Conservation (phyloP, 345 rosid species). For the Laguncularia racemosa region DNA sequence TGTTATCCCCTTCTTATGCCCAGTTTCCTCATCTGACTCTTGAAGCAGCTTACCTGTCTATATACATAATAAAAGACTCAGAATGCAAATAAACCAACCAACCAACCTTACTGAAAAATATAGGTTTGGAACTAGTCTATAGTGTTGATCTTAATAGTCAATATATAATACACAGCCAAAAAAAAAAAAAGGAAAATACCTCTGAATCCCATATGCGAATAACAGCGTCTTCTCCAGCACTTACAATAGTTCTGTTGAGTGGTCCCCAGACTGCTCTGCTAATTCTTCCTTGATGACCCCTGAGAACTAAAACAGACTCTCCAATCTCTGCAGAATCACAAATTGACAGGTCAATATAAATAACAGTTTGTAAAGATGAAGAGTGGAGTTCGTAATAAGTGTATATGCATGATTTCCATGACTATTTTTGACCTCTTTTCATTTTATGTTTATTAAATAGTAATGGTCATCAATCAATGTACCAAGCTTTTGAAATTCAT, state of each 20-base stretch:
- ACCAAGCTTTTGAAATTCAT: too few relatives aligned
- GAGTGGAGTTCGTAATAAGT: too few relatives aligned
- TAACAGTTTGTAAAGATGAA: not conserved
- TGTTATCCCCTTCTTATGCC: conserved; percentile 80
- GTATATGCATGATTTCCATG: too few relatives aligned
- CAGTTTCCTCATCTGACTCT: conserved; percentile 60
- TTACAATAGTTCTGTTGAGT: conserved; percentile 65
- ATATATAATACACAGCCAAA: not conserved
- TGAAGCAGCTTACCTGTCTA: conserved; percentile 86
- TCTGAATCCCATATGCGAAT: conserved; percentile 93
- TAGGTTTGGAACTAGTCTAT: too few relatives aligned
- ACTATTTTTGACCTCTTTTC: too few relatives aligned
- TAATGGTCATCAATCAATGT: too few relatives aligned
- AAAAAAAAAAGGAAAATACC: conserved; percentile 25
- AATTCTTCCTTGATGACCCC: conserved; percentile 74
- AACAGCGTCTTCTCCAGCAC: conserved; percentile 82
- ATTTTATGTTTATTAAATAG: too few relatives aligned
- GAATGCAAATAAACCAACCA: not conserved
- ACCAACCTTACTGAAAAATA: too few relatives aligned
- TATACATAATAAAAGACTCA: conserved; percentile 1
- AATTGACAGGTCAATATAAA: not conserved
- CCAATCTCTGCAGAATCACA: conserved; percentile 39
- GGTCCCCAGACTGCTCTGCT: conserved; percentile 98
- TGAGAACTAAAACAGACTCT: conserved; percentile 56
- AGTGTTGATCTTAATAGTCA: too few relatives aligned